These are phyloP conservation scores for Pyrus pyrifolia DNA, from an alignment of 306 rosid species.

Conservation along the genomic window DNA sequence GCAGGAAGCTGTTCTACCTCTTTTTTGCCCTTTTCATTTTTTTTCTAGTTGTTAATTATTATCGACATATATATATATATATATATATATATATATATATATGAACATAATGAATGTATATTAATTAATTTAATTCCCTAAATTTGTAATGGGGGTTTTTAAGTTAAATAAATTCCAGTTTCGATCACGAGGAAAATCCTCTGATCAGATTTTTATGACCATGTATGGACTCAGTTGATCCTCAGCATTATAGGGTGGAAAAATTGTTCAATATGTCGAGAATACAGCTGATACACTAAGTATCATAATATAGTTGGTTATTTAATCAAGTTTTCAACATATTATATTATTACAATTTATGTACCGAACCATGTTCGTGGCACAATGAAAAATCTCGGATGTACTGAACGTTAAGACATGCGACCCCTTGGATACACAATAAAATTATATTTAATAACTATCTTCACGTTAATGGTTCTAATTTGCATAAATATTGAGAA, in stretches of 20 bases:
- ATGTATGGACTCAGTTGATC: background rate
- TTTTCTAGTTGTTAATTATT: slow-evolving; percentile 8
- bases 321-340: too few relatives aligned
- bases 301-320: too few relatives aligned
- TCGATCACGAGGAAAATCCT: slow-evolving; percentile 33
- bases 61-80: background rate
- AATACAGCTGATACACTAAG: too few relatives aligned
- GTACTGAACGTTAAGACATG: background rate
- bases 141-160: slow-evolving; percentile 21
- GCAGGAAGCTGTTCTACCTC: background rate
- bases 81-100: background rate
- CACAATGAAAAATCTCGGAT: background rate
- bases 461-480: background rate
- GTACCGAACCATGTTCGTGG: too few relatives aligned
- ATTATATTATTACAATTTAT: too few relatives aligned
- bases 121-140: slow-evolving; percentile 12
- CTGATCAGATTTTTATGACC: background rate
- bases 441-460: background rate
- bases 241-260: background rate
- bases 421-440: background rate
- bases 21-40: background rate
- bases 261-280: too few relatives aligned
- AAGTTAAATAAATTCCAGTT: slow-evolving; percentile 30
- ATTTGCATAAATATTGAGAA: background rate
- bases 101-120: background rate